Conservation (phyloP, 2,329 filamentous ascomycete species). For the Pyrenochaeta sp. region DNA sequence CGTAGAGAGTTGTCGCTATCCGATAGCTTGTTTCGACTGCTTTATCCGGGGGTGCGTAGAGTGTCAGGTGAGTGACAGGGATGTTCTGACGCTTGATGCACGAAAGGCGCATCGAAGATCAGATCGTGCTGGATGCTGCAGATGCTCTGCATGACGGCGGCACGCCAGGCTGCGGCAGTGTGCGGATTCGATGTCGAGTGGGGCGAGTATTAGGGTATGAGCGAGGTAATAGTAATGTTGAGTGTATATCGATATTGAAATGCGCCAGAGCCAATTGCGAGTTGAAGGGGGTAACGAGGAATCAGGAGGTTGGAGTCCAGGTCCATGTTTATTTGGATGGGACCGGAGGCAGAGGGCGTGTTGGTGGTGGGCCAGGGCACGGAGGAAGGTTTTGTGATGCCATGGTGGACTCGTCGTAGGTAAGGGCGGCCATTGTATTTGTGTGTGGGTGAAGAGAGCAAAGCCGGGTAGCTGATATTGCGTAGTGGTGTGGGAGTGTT, state of each 20-base stretch:
- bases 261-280: constrained; percentile 36
- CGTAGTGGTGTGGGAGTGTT: constrained; percentile 10
- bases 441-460: constrained; percentile 11
- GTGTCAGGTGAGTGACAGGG: constrained; percentile 30
- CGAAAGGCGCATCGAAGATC: constrained; percentile 33
- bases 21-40: constrained; percentile 24
- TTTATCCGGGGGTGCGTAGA: constrained; percentile 28
- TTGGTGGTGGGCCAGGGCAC: constrained; percentile 58
- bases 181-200: constrained; percentile 25
- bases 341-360: constrained; percentile 55
- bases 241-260: constrained; percentile 27
- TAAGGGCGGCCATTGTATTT: constrained; percentile 42
- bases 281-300: constrained; percentile 24
- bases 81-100: constrained; percentile 25
- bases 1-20: constrained; percentile 20
- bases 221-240: constrained; percentile 17
- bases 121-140: constrained; percentile 32
- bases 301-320: not conserved
- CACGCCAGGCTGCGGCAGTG: constrained; percentile 22
- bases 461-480: constrained; percentile 13
- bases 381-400: constrained; percentile 53
- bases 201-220: constrained; percentile 25
- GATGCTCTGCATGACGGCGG: constrained; percentile 31
- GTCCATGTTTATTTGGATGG: constrained; percentile 49
- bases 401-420: constrained; percentile 50